A percentile compares a stretch with the other conserved stretches of the same genome.
phyloP scores from a whole-genome alignment of 2,329 filamentous ascomycete genomes.

The Didymellaceae sp. region DNA sequence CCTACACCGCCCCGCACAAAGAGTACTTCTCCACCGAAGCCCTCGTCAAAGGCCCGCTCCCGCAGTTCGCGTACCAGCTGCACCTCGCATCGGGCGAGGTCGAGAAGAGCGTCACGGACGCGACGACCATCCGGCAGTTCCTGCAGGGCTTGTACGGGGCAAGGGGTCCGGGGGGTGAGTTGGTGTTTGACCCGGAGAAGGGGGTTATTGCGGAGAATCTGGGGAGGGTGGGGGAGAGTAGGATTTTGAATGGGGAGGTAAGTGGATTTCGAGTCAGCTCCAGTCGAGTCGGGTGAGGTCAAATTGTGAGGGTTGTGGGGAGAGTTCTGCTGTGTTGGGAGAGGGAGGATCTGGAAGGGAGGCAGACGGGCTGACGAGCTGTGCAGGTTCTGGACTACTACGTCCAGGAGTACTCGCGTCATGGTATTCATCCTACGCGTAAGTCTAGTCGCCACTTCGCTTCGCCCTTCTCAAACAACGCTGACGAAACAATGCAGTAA shows the following conservation, averaged over 20 bases:
- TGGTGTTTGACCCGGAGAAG: slow-evolving; percentile 63
- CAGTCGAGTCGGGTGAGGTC: no score
- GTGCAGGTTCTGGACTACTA: slow-evolving; percentile 70
- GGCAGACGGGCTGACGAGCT: slow-evolving; percentile 53
- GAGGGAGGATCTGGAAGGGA: no score
- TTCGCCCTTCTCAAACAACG: not conserved
- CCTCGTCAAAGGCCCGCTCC: slow-evolving; percentile 63
- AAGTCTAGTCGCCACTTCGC: slow-evolving; percentile 32
- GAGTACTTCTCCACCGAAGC: slow-evolving; percentile 64
- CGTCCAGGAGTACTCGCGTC: slow-evolving; percentile 70
- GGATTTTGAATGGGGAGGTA: slow-evolving; percentile 68
- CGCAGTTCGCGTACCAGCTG: slow-evolving; percentile 83
- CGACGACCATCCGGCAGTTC: slow-evolving; percentile 71
- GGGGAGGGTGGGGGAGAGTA: slow-evolving; percentile 61
- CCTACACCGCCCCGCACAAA: slow-evolving; percentile 65
- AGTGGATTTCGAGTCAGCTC: no score
- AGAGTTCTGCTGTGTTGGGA: no score
- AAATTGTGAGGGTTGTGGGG: no score
- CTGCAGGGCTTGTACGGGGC: slow-evolving; percentile 76
- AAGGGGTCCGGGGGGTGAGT: slow-evolving; percentile 60
- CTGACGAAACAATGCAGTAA: slow-evolving; percentile 57
- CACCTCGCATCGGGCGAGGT: slow-evolving; percentile 73
- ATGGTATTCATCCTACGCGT: slow-evolving; percentile 77
- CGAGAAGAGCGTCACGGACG: slow-evolving; percentile 56
- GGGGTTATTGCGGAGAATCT: slow-evolving; percentile 72